Conservation (phyloP, 371 early-diverging fungal genomes). For the Haplosporangium sp. region DNA sequence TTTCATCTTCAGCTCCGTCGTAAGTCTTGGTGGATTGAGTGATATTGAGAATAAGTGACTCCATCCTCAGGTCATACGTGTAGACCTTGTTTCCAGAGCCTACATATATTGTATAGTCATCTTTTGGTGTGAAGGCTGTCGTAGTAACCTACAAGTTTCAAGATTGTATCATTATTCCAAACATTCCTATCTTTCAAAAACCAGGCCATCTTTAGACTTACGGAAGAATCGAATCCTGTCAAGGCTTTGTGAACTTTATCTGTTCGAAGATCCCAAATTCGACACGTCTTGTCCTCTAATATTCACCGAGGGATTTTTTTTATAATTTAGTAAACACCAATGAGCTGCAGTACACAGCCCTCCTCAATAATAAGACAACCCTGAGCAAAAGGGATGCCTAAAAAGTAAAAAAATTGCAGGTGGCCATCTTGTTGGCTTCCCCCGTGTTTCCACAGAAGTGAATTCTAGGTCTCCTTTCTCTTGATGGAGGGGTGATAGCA, state of each 20-base stretch:
- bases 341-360: not conserved
- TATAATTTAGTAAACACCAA: not conserved
- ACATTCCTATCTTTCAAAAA: not conserved
- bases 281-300: conserved; percentile 52
- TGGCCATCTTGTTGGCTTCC: not conserved
- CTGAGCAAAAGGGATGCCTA: not conserved
- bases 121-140: conserved; percentile 34
- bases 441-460: not conserved
- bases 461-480: too few relatives aligned
- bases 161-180: not conserved
- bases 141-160: conserved; percentile 20
- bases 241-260: conserved; percentile 44
- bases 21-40: conserved; percentile 27
- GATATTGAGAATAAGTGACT: conserved; percentile 28
- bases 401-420: conserved; percentile 3
- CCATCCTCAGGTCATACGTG: conserved; percentile 40
- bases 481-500: not conserved
- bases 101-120: conserved; percentile 49
- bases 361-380: not conserved
- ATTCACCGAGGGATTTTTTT: not conserved
- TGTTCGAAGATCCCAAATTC: conserved; percentile 52
- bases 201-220: conserved; percentile 2
- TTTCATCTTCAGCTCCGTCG: conserved; percentile 46
- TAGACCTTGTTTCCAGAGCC: conserved; percentile 41
- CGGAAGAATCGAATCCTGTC: conserved; percentile 40